A percentile compares a stretch with the other conserved stretches of the same genome.
Evolutionary conservation across 805 yeast species (phyloP).

Genomic region (Candida maesae): DNA sequence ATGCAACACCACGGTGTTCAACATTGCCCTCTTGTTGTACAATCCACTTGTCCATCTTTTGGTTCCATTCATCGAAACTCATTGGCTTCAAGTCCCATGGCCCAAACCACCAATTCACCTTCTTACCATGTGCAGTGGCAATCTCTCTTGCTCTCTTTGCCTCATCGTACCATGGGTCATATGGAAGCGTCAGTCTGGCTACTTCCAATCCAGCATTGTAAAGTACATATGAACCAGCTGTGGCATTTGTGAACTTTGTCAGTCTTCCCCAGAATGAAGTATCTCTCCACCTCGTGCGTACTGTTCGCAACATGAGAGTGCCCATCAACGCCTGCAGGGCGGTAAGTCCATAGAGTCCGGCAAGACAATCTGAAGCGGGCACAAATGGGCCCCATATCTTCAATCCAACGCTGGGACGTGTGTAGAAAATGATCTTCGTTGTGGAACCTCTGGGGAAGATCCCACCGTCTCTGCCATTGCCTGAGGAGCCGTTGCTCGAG

Average conservation of each 20-base stretch:
- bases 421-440: slow-evolving; percentile 19
- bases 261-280: slow-evolving; percentile 28
- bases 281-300: slow-evolving; percentile 25
- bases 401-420: slow-evolving; percentile 57
- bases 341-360: slow-evolving; percentile 49
- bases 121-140: slow-evolving; percentile 41
- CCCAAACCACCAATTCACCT: slow-evolving; percentile 62
- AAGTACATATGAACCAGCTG: slow-evolving; percentile 44
- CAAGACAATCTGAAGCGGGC: slow-evolving; percentile 64
- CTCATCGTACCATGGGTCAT: slow-evolving; percentile 74
- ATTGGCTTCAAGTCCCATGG: slow-evolving; percentile 56
- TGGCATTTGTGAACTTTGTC: slow-evolving; percentile 30
- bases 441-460: slow-evolving; percentile 2
- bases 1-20: slow-evolving; percentile 8
- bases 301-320: slow-evolving; percentile 25
- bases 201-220: slow-evolving; percentile 55
- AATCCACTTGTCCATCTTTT: slow-evolving; percentile 25
- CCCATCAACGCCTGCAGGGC: slow-evolving; percentile 54
- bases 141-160: slow-evolving; percentile 50
- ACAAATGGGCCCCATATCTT: slow-evolving; percentile 66
- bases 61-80: slow-evolving; percentile 35
- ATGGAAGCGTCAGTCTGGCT: slow-evolving; percentile 43
- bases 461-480: neutral
- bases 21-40: slow-evolving; percentile 17
- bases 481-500: neutral